Evolutionary conservation across 192 early-diverging fungal genomes (phyloP).

Genomic region (Ambispora gerdemannii): DNA sequence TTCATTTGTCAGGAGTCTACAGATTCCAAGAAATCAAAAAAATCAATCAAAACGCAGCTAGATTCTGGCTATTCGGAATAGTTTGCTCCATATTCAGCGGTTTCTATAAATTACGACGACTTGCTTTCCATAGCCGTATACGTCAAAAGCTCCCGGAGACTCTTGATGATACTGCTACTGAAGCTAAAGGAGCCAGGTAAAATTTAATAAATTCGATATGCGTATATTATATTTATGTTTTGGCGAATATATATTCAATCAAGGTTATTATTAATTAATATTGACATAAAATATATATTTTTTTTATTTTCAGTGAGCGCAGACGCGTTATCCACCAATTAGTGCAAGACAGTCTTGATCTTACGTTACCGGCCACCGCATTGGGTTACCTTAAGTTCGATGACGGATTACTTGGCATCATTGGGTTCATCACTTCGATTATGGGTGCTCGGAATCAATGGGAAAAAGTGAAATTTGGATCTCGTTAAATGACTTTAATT

Average conservation of each 20-base stretch:
- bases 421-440: conserved; percentile 67
- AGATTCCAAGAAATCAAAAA: conserved; percentile 64
- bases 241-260: conserved; percentile 46
- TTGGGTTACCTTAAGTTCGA: conserved; percentile 65
- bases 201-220: no score
- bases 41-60: conserved; percentile 53
- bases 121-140: conserved; percentile 41
- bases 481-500: no score
- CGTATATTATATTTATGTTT: no score
- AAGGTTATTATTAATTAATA: conserved; percentile 21
- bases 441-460: conserved; percentile 61
- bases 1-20: conserved; percentile 57
- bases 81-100: conserved; percentile 58
- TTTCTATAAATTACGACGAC: conserved; percentile 63
- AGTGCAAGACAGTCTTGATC: conserved; percentile 68
- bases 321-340: conserved; percentile 47
- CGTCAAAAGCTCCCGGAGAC: conserved; percentile 34
- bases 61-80: conserved; percentile 68
- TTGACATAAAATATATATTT: neutral
- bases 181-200: no score
- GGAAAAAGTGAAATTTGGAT: no score
- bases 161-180: conserved; percentile 38
- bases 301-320: conserved; percentile 51
- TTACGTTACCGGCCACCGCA: conserved; percentile 63
- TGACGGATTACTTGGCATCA: conserved; percentile 66